These are phyloP conservation scores for Leccinum longicurvipes DNA, from an alignment of 768 basidiomycete genomes.

Conservation along the genomic window DNA sequence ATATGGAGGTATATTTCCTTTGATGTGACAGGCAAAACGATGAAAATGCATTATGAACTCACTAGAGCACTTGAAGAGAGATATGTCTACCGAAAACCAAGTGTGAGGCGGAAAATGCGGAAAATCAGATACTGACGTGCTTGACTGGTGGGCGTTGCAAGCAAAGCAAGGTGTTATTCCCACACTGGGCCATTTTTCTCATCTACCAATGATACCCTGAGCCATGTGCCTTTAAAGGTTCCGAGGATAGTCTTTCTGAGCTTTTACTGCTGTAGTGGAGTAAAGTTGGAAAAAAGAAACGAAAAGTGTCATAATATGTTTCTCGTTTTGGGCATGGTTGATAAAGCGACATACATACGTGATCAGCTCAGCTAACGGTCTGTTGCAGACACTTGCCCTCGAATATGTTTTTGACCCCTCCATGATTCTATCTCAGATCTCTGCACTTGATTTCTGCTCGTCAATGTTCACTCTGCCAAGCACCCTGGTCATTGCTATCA, in stretches of 20 bases:
- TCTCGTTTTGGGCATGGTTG: neutral
- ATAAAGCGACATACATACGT: neutral
- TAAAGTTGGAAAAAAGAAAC: neutral
- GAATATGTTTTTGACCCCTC: neutral
- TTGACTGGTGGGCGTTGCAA: neutral
- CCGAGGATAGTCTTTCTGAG: neutral
- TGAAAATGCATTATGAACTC: neutral
- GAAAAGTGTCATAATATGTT: no score
- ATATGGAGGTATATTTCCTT: neutral
- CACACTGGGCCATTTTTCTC: neutral
- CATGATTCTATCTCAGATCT: neutral
- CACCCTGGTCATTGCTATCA: neutral
- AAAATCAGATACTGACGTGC: no score
- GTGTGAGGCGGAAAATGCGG: neutral
- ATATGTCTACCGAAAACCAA: neutral
- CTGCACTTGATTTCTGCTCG: neutral
- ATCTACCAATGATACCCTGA: neutral
- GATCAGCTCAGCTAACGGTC: neutral
- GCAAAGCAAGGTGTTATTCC: neutral
- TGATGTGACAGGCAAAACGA: neutral
- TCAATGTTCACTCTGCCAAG: neutral
- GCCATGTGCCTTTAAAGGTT: neutral
- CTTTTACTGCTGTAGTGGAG: neutral
- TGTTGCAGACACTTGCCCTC: neutral
- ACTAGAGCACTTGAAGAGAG: neutral